A percentile compares a stretch with the other conserved stretches of the same genome.
Conservation (phyloP, 495 filamentous ascomycete genomes). For the Glutinoglossum americanum region DNA sequence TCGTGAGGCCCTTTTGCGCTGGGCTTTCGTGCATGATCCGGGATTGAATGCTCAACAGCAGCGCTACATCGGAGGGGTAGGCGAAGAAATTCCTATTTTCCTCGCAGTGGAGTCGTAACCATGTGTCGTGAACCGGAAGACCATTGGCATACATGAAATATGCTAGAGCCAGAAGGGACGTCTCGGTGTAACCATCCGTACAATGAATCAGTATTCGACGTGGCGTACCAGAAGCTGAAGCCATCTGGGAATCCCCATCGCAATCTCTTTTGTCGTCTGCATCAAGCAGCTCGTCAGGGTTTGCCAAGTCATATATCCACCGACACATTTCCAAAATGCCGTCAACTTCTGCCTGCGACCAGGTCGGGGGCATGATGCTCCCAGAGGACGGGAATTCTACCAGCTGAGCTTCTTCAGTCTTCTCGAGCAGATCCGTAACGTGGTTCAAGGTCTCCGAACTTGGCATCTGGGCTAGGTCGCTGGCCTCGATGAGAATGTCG, state of each 20-base stretch:
- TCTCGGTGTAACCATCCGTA: constrained; percentile 90
- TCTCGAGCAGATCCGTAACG: constrained; percentile 33
- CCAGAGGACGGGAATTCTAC: constrained; percentile 87
- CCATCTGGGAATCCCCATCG: constrained; percentile 38
- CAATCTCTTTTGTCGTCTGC: constrained; percentile 17
- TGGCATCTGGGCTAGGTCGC: constrained; percentile 51
- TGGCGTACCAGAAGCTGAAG: constrained; percentile 13
- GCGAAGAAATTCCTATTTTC: constrained; percentile 88
- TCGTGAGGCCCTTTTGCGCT: background rate
- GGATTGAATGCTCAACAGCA: constrained; percentile 52
- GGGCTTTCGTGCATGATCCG: constrained; percentile 41
- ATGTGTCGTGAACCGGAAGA: constrained; percentile 57
- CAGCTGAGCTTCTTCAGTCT: constrained; percentile 26
- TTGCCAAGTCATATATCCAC: constrained; percentile 69
- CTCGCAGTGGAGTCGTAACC: constrained; percentile 62
- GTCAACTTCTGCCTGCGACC: constrained; percentile 57
- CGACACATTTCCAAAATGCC: constrained; percentile 65
- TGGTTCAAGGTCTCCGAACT: constrained; percentile 30
- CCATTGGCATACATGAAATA: constrained; percentile 84
- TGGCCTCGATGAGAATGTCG: constrained; percentile 71
- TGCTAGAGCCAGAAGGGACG: constrained; percentile 62
- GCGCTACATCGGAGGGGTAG: constrained; percentile 69
- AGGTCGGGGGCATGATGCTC: constrained; percentile 63
- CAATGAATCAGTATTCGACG: constrained; percentile 76
- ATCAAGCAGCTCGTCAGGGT: constrained; percentile 23